These are phyloP conservation scores for Fomes fomentarius DNA, from an alignment of 1,284 basidiomycete species.

Conservation along the genomic window DNA sequence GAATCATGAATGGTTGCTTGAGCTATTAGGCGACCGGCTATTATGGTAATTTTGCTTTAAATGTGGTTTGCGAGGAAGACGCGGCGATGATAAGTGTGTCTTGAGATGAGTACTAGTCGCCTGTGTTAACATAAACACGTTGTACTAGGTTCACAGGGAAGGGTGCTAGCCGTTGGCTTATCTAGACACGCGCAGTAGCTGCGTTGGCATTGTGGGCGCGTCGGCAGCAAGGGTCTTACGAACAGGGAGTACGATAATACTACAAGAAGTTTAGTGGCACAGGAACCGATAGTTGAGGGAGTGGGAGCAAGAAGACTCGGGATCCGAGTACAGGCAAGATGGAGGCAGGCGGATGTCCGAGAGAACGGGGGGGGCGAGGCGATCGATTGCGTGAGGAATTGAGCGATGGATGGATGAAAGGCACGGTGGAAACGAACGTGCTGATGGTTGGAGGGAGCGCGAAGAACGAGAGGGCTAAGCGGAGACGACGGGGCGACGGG, in stretches of 20 bases:
- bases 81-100: not conserved
- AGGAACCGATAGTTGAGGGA: not conserved
- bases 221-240: not conserved
- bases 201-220: slow-evolving; percentile 1
- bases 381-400: slow-evolving; percentile 9
- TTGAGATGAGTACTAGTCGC: no score
- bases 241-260: not conserved
- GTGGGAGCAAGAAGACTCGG: not conserved
- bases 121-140: not conserved
- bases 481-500: not conserved
- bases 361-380: not conserved
- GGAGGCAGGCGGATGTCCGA: not conserved
- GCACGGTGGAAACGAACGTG: slow-evolving; percentile 10
- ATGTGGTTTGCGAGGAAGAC: not conserved
- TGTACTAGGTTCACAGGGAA: not conserved
- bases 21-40: not conserved
- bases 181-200: not conserved
- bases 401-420: slow-evolving; percentile 3
- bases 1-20: no score
- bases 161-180: not conserved
- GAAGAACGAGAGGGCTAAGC: not conserved
- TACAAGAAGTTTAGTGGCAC: not conserved
- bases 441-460: slow-evolving; percentile 9
- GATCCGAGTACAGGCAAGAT: not conserved
- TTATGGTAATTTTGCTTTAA: no score